A percentile compares a stretch with the other conserved stretches of the same genome.
These are phyloP conservation scores for Sindora glabra DNA, from an alignment of 306 rosid species.

Conservation along the genomic window DNA sequence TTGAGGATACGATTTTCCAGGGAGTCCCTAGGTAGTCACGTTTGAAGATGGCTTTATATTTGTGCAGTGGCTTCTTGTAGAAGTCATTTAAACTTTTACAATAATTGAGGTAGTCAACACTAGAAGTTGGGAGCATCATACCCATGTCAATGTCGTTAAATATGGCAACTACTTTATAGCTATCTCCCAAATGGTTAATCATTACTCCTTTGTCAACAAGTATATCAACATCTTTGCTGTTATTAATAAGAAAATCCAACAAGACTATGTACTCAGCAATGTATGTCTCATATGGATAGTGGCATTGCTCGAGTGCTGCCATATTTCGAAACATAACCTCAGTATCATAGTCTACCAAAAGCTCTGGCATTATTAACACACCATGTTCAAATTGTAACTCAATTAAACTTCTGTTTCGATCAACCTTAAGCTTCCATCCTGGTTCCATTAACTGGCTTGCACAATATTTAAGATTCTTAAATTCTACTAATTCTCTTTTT, in stretches of 20 bases:
- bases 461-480: too few relatives aligned
- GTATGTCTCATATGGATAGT: neutral
- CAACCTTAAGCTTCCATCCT: constrained; percentile 1
- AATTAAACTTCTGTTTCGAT: neutral
- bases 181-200: neutral
- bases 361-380: constrained; percentile 8
- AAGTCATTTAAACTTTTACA: neutral
- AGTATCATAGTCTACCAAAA: neutral
- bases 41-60: constrained; percentile 13
- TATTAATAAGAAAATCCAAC: constrained; percentile 5
- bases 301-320: constrained; percentile 24
- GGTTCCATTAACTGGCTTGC: too few relatives aligned
- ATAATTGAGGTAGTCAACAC: neutral
- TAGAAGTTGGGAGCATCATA: neutral
- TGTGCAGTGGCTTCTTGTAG: neutral
- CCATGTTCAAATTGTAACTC: neutral
- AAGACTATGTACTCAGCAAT: constrained; percentile 7
- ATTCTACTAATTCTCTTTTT: too few relatives aligned
- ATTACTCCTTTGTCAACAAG: neutral
- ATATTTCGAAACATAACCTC: constrained; percentile 8
- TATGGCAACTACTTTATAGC: neutral
- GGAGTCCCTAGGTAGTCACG: constrained; percentile 6
- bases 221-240: constrained; percentile 7
- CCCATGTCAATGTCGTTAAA: neutral
- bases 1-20: neutral